Conservation (phyloP, 306 rosid genomes). For the Acmispon strigosus region DNA sequence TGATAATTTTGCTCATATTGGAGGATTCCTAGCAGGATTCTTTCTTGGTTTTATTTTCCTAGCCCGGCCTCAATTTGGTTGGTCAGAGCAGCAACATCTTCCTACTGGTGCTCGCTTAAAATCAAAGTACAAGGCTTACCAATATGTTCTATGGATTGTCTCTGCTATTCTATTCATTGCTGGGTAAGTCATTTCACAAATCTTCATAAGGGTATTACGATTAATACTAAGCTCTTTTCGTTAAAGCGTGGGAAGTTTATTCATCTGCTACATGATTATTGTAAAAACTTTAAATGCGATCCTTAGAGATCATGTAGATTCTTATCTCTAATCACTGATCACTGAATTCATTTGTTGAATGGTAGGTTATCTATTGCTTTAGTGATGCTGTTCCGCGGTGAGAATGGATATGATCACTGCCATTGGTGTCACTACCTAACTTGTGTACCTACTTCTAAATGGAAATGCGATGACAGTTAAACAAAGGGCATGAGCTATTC, state of each 20-base stretch:
- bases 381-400: slow-evolving; percentile 57
- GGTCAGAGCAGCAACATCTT: slow-evolving; percentile 47
- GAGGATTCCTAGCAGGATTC: slow-evolving; percentile 72
- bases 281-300: background rate
- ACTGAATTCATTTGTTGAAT: slow-evolving; percentile 17
- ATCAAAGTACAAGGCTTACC: slow-evolving; percentile 69
- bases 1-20: slow-evolving; percentile 82
- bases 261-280: background rate
- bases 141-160: slow-evolving; percentile 55
- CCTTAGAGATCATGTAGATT: background rate
- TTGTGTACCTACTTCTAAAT: slow-evolving; percentile 67
- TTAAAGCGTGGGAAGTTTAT: background rate
- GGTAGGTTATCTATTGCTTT: slow-evolving; percentile 50
- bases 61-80: slow-evolving; percentile 66
- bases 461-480: slow-evolving; percentile 48
- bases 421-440: slow-evolving; percentile 72
- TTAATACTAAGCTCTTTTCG: background rate
- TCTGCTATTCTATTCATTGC: slow-evolving; percentile 45
- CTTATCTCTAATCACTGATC: slow-evolving; percentile 15
- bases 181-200: slow-evolving; percentile 45
- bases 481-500: background rate
- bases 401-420: slow-evolving; percentile 57
- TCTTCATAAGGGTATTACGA: background rate
- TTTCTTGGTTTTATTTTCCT: slow-evolving; percentile 74
- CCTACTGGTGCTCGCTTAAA: slow-evolving; percentile 39